Base-by-base conservation (phyloP, 2,329 filamentous ascomycete species). In the Phialophora expanda region DNA sequence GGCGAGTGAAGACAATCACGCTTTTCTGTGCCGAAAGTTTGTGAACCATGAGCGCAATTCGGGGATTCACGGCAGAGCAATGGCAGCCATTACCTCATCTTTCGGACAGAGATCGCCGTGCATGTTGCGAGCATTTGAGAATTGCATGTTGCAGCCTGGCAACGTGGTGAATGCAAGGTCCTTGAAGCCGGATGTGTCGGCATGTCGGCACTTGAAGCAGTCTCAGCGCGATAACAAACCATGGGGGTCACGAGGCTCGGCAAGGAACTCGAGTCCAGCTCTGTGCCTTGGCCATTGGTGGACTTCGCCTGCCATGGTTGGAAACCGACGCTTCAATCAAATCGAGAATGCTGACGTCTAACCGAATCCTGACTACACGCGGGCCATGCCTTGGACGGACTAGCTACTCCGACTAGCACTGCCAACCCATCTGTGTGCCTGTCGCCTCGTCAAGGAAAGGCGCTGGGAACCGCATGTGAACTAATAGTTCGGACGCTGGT, bases 41-140 rank as follows among this genome's bases (percentile, higher is more conserved):
- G 22, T n/a, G 5, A 53, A 12, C 5, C 48, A 53, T 44, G 38
- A 7, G 48, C 20, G 14, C 26, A 17, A 26, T 24, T 22, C 48
- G 30, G 28, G 28, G 3, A 55, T 20, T 12, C 22, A n/a, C 26
- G 24, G 2, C 11, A 20, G 3, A 55, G 17, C 34, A 11, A 17
- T n/a, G 24, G 26, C 11, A 32, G n/a, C 22, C 53, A 55, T 34
- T 28, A 55, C 53, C 53, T 34, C 28, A 55, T n/a, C 53, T 14
- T n/a, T 12, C 28, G 53, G 1, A 4, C 11, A 26, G 26, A 34
- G 14, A 55, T 34, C 53, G 17, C 28, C n/a, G 53, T 34, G 53
- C 53, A 55, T 20, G 48, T 28, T 34, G 28, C 9, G 4, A 0
- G 24, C 17, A n/a, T n/a, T 9, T 34, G 28, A 32, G 17, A 55